Evolutionary conservation across 345 rosid species (phyloP), one percentile per base, ranked within the genome.

Genomic region (Eucalyptus paniculata): DNA sequence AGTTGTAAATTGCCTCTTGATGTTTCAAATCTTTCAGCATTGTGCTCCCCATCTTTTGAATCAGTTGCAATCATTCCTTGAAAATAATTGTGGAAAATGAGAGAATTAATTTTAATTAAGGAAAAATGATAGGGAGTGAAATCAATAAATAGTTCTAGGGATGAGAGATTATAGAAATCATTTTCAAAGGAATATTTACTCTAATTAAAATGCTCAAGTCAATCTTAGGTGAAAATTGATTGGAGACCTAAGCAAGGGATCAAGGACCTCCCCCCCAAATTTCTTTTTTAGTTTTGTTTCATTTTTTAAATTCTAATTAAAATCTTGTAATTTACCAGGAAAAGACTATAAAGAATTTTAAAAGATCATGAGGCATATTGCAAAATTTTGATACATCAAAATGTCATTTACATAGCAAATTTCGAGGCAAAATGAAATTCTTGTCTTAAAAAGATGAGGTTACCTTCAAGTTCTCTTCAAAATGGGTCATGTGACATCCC

Each of bases 391-490:
- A 60, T 26, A 60, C 32, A 60, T 26, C 16, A 2, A 11, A 60
- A 12, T 28, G 7, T 60, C 30, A 60, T 60, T 28, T 28, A 60
- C 30, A 12, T 60, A 60, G 14, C 7, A 12, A 12, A 60, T 28
- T 28, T 60, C 5, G 8, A 60, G 16, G 67, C 32, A 12, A 26
- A 60, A 60, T 28, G 17, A 26, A 60, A 60, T 60, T 60, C 32
- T 60, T 6, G 8, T 30, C 17, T 30, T 28, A 6, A 6, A 28
- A 60, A 60, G 67, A 60, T 0, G 1, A 9, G 0, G 26, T 0
- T 24, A 2, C 62, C 6, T 56, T 56, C 62, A 56, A 56, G 13
- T 58, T 26, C n/a, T 58, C 15, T 58, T 26, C 1, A 58, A 58
- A 0, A 58, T 58, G 65, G 72, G 34, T 30, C 17, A 14, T 30